phyloP scores from a whole-genome alignment of 2,329 filamentous ascomycete genomes.

The Parastagonospora avenae region DNA sequence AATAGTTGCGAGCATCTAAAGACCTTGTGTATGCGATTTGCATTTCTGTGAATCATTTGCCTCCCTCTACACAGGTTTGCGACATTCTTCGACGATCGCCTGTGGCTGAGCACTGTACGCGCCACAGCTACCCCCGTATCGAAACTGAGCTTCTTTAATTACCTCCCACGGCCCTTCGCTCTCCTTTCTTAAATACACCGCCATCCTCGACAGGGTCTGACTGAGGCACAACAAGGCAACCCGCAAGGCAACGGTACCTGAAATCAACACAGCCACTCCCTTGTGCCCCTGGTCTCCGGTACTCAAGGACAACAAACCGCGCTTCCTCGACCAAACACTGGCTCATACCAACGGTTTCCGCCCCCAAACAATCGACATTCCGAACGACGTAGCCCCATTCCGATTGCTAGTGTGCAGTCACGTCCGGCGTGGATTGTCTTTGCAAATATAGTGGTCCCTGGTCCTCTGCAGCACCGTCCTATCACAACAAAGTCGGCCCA shows the following conservation, averaged over 20 bases:
- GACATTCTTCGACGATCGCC: not conserved
- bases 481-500: slow-evolving; percentile 6
- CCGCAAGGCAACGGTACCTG: slow-evolving; percentile 5
- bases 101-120: not conserved
- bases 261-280: not conserved
- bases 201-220: not conserved
- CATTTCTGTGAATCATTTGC: slow-evolving; percentile 7
- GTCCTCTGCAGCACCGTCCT: slow-evolving; percentile 8
- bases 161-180: slow-evolving; percentile 5
- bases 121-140: not conserved
- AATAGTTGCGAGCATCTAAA: not conserved
- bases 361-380: slow-evolving; percentile 12
- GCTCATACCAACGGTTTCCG: slow-evolving; percentile 11
- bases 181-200: slow-evolving; percentile 4
- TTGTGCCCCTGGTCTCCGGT: slow-evolving; percentile 8
- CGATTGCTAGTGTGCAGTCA: slow-evolving; percentile 1
- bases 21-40: slow-evolving; percentile 10
- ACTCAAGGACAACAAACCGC: slow-evolving; percentile 10
- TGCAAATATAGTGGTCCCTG: not conserved
- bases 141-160: slow-evolving; percentile 12
- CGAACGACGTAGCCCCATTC: slow-evolving; percentile 5
- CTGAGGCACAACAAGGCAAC: not conserved
- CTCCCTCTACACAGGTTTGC: slow-evolving; percentile 7
- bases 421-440: slow-evolving; percentile 1
- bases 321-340: slow-evolving; percentile 16